These are phyloP conservation scores for Colletotrichum falcatum DNA, from an alignment of 2,329 filamentous ascomycete genomes.

Conservation along the genomic window DNA sequence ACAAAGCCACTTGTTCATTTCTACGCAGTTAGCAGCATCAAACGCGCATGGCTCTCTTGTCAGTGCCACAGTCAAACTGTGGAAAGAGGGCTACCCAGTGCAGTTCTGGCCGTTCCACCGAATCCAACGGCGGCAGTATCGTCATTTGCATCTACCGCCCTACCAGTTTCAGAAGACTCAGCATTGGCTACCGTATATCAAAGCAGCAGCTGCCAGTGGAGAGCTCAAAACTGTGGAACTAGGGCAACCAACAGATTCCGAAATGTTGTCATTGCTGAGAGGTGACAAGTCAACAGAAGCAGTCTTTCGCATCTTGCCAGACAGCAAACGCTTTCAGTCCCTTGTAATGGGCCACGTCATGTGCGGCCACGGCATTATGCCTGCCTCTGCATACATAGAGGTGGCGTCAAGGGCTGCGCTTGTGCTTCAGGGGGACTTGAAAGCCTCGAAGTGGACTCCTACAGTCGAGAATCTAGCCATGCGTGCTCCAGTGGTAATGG, in stretches of 20 bases:
- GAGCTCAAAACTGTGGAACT: fast-evolving
- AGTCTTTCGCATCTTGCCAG: conserved; percentile 1
- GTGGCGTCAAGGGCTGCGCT: conserved; percentile 10
- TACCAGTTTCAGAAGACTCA: conserved; percentile 48
- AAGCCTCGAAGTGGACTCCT: not conserved
- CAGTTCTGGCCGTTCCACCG: conserved; percentile 46
- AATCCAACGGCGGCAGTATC: conserved; percentile 31
- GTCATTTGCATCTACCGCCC: conserved; percentile 43
- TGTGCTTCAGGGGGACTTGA: not conserved
- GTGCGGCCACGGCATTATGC: conserved; percentile 16
- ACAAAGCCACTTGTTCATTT: not conserved
- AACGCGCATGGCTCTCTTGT: conserved; percentile 11
- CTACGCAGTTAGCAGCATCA: conserved; percentile 31
- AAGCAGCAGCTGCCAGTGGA: not conserved
- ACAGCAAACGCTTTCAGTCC: conserved; percentile 10
- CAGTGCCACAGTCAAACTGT: conserved; percentile 39
- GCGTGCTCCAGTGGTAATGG: not conserved
- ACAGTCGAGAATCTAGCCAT: not conserved
- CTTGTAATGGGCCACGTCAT: conserved; percentile 6
- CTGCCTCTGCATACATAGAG: conserved; percentile 30
- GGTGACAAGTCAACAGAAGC: not conserved
- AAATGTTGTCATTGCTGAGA: conserved; percentile 1
- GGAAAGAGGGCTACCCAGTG: conserved; percentile 38
- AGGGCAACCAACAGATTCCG: not conserved
- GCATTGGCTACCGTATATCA: conserved; percentile 44